These are phyloP conservation scores for Tetracladium setigerum DNA, from an alignment of 495 filamentous ascomycete genomes.

Conservation along the genomic window DNA sequence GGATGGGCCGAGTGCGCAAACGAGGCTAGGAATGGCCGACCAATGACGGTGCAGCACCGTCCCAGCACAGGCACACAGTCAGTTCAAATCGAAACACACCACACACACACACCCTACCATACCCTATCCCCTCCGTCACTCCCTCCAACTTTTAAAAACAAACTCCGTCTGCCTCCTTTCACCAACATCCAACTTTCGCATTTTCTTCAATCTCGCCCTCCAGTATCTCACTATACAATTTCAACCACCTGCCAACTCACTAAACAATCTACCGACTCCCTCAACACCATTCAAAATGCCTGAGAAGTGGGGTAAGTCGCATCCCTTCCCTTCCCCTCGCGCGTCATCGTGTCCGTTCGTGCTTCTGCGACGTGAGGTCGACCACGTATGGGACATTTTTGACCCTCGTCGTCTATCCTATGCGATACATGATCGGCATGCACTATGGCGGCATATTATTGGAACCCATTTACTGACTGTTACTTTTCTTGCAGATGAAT, in stretches of 20 bases:
- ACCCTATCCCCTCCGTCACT: neutral
- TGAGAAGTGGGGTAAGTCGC: conserved; percentile 23
- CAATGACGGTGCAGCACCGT: neutral
- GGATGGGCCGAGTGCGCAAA: neutral
- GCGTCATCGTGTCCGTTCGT: neutral
- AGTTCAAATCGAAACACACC: neutral
- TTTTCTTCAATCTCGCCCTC: neutral
- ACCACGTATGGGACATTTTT: no score
- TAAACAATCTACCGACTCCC: neutral
- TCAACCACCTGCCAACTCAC: no score
- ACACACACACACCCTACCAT: no score
- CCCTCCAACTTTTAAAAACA: conserved; percentile 1
- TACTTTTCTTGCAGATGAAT: conserved; percentile 50
- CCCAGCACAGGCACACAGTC: no score
- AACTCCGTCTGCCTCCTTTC: neutral
- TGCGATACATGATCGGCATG: conserved; percentile 1
- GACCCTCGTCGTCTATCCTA: no score
- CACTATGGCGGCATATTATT: conserved; percentile 7
- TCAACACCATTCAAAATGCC: conserved; percentile 17
- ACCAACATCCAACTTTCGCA: neutral
- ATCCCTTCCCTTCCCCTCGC: neutral
- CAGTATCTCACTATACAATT: neutral
- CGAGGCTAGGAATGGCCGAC: neutral
- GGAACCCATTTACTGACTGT: conserved; percentile 28
- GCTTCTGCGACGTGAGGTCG: neutral